Evolutionary conservation across 345 rosid genomes (phyloP), one percentile per base, ranked within the genome.

Genomic region (Dipteronia sinensis): DNA sequence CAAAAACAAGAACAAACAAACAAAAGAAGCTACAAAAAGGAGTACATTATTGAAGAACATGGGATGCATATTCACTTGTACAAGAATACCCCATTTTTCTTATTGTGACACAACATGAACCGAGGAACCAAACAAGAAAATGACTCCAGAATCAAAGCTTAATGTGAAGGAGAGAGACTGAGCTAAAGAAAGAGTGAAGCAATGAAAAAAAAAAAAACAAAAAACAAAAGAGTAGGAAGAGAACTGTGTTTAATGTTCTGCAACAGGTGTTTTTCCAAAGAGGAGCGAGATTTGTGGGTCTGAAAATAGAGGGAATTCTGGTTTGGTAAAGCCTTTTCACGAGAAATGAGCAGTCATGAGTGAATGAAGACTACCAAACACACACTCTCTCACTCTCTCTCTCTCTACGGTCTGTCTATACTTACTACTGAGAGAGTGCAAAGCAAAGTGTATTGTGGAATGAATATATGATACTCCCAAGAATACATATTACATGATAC

Each of bases 261-360:
- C 44, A 56, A 53, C 82, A 75, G 80, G 71, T 64, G 78, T 62
- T 69, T 42, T 65, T 59, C 22, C 7, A 22, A 58, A 71, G 76
- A 79, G 78, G 29, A 58, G 71, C 80, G 78, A 75, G 81, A 79
- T 72, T 76, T 68, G 75, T 74, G 85, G 86, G 85, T 78, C 83
- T 84, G 74, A 67, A 73, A 71, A 84, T 64, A 65, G 77, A 82
- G 76, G 86, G 87, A 79, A 78, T 82, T 78, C 80, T 80, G 82
- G 71, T 51, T 67, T 72, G 47, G 65, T 53, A 69, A 79, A 79
- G 81, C 77, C 71, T 65, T 85, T 84, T 93, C 96, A 94, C 97
- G 95, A 85, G 92, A 87, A 86, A 87, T 78, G 86, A 74, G 86
- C 87, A 83, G 91, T 74, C 82, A 64, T 61, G 84, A 87, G 81